Evolutionary conservation across 257 asterid genomes (phyloP).

Genomic region (Penstemon eatonii): DNA sequence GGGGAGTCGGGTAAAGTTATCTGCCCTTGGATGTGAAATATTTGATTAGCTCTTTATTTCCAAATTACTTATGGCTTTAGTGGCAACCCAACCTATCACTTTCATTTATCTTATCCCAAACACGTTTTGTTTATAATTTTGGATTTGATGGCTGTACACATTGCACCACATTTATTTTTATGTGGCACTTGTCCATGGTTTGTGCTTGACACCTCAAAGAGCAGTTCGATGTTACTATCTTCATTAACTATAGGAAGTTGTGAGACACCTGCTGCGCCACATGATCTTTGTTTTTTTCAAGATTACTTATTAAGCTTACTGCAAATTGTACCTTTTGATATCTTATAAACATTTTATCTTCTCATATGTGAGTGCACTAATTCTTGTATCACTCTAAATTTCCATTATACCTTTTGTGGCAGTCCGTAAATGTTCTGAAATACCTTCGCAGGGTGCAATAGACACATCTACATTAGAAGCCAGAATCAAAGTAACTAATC

Average conservation of each 20-base stretch:
- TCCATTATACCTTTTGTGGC: constrained; percentile 3
- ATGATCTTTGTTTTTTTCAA: background rate
- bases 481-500: constrained; percentile 80
- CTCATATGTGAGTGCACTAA: constrained; percentile 8
- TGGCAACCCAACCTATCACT: background rate
- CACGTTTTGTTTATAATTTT: background rate
- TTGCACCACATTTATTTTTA: background rate
- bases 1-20: constrained; percentile 23
- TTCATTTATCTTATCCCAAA: background rate
- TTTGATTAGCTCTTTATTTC: constrained; percentile 9
- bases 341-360: constrained; percentile 11
- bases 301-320: constrained; percentile 16
- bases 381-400: background rate
- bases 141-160: background rate
- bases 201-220: constrained; percentile 14
- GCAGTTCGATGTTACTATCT: background rate
- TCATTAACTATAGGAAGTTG: background rate
- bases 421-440: constrained; percentile 23
- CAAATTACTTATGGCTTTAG: background rate
- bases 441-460: constrained; percentile 73
- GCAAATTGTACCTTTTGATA: constrained; percentile 1
- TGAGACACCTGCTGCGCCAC: constrained; percentile 7
- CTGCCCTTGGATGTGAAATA: constrained; percentile 8
- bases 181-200: background rate
- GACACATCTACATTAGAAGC: constrained; percentile 77